Base-by-base conservation (phyloP, 2,329 filamentous ascomycete species). In the Thyridium curvatum region DNA sequence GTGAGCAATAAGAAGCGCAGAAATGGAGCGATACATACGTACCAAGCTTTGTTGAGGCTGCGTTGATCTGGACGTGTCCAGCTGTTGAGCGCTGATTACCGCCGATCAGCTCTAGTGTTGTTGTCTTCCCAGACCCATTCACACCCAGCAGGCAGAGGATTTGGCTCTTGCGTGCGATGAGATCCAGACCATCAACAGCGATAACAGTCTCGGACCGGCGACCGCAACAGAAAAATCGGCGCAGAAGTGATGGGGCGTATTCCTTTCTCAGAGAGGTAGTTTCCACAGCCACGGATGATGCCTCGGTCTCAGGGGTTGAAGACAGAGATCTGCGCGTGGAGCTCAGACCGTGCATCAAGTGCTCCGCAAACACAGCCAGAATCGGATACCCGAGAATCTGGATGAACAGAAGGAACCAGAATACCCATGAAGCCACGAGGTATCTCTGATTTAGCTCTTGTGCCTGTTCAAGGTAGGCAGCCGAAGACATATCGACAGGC, bases 51-150 rank as follows among this genome's bases (percentile, higher is more conserved):
- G 21, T 26, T 10, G 21, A 26, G 6, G 21, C 21, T 26, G 21
- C 21, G 46, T 90, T 82, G 34, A 95, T 82, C 16, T 76, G 77
- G 47, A 96, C 93, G 3, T 72, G 71, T 3, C 90, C 90, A 41
- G 74, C 79, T 0, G 86, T 88, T 16, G 91, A 71, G 32, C 77
- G 84, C 50, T 83, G 87, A 37, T 91, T 74, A 3, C 90, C 90
- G 10, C 88, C 85, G 46, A 96, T 90, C 7, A 85, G 84, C 53
- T 95, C 87, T 4, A 96, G 72, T 0, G 89, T 94, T 0, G 90
- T 95, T 39, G 82, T 89, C 59, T 96, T 96, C 29, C 90, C 90
- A 49, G 82, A 88, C 14, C 90, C 90, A 55, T 96, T 96, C 6
- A 88, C 87, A 30, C 90, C 90, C 0, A 96, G 72, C 0, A 96